Evolutionary conservation across 2,329 filamentous ascomycete genomes (phyloP), one percentile per base, ranked within the genome.

Genomic region (Raffaelea ambrosiae): DNA sequence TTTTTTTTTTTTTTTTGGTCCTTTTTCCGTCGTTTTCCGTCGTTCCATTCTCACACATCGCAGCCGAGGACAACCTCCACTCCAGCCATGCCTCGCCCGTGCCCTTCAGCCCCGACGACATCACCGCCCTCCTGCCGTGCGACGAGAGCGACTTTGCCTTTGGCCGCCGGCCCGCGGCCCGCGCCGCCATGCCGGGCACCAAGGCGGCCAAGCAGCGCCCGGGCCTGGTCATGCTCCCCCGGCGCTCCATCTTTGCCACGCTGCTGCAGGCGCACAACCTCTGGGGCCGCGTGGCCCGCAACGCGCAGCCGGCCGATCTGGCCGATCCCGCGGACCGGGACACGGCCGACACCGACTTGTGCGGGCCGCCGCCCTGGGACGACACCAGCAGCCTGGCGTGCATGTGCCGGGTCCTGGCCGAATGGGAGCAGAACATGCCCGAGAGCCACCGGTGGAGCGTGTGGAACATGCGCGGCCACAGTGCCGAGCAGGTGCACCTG

Each of bases 141-240:
- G 55, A 61, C 16, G 63, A 66, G 49, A 51, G 49, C 16, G 63
- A 66, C 40, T 66, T 66, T 50, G 58, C 62, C 5, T 66, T 66
- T 51, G 63, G 63, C 13, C 44, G 48, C 3, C 43, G 57, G 1
- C 61, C 63, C 3, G 21, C 41, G 3, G 48, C 56, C 11, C 56
- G 64, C 1, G 63, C 63, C 3, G 63, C 61, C 7, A 55, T 66
- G 8, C 45, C 53, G 1, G 62, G 60, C 3, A 64, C 63, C 2
- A 55, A 54, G 31, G 56, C 63, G 1, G 63, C 48, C 58, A 4
- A 45, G 48, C n/a, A 48, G 46, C 8, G 52, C 57, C 48, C 62
- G 56, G 11, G 43, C 43, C 52, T 63, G 3, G 54, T 57, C 4
- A 48, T 49, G 21, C 49, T 54, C 1, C 50, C 55, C 4, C 52